Conservation (phyloP, 139 green algal species). For the Chlamydomonas incerta region DNA sequence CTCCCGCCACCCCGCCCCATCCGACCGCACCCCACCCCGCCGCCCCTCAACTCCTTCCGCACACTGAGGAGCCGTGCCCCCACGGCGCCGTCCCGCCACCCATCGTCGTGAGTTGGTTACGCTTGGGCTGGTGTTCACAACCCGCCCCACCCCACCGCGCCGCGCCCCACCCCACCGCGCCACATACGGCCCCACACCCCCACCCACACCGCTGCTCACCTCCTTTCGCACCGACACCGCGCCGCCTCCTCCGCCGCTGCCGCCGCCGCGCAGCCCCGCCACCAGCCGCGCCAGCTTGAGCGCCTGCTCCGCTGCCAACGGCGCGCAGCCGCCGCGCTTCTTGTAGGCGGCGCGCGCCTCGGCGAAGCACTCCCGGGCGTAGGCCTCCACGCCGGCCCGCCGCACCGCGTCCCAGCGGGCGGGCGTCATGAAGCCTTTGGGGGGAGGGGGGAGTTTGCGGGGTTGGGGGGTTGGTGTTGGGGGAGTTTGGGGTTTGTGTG, state of each 20-base stretch:
- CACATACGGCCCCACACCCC: too few relatives aligned
- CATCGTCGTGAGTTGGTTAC: too few relatives aligned
- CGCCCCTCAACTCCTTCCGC: too few relatives aligned
- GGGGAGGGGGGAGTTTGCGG: not conserved
- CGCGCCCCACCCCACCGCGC: too few relatives aligned
- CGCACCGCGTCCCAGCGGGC: constrained; percentile 22
- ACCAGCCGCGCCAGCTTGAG: constrained; percentile 76
- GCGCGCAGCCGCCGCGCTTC: constrained; percentile 55
- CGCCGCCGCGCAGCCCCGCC: constrained; percentile 65
- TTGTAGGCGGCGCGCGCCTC: constrained; percentile 65
- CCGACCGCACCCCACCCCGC: too few relatives aligned
- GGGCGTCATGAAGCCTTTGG: constrained; percentile 20
- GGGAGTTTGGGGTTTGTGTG: not conserved
- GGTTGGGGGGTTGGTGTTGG: not conserved
- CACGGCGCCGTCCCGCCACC: too few relatives aligned
- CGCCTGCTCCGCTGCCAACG: constrained; percentile 58
- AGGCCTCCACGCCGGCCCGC: not conserved
- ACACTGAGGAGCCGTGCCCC: too few relatives aligned
- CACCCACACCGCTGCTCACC: too few relatives aligned
- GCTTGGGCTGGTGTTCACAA: too few relatives aligned
- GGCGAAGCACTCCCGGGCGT: constrained; percentile 51
- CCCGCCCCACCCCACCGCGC: too few relatives aligned
- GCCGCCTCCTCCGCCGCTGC: constrained; percentile 72
- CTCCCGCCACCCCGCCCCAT: too few relatives aligned
- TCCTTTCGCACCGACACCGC: not conserved